These are phyloP conservation scores for Sugiyamaella pinicola DNA, from an alignment of 1,139 yeast species.

Conservation along the genomic window DNA sequence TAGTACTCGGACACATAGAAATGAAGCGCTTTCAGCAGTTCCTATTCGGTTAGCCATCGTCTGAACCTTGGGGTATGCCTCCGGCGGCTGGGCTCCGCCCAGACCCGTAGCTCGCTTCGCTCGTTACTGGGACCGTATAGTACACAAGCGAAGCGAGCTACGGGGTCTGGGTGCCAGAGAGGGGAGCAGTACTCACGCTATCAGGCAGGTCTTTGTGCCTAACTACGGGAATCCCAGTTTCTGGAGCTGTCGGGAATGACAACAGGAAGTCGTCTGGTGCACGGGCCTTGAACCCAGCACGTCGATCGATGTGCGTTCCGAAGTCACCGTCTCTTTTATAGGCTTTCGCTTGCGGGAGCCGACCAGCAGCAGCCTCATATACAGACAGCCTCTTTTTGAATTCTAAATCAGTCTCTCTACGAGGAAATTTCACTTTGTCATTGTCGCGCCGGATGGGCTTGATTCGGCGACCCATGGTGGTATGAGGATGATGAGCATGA, in stretches of 20 bases:
- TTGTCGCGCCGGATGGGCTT: neutral
- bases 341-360: constrained; percentile 7
- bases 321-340: constrained; percentile 8
- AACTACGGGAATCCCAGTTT: constrained; percentile 25
- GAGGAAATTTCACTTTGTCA: neutral
- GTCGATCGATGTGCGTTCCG: constrained; percentile 15
- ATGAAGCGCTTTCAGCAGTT: constrained; percentile 34
- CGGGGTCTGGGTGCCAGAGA: neutral
- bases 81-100: too few relatives aligned
- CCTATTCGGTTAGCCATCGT: constrained; percentile 24
- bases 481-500: neutral
- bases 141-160: neutral
- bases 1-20: constrained; percentile 33
- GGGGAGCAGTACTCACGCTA: constrained; percentile 16
- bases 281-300: neutral
- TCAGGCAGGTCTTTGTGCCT: constrained; percentile 26
- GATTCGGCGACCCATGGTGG: constrained; percentile 4
- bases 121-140: too few relatives aligned
- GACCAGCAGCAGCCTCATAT: constrained; percentile 28
- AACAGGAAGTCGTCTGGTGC: constrained; percentile 27
- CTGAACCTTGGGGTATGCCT: too few relatives aligned
- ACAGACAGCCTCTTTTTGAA: constrained; percentile 18
- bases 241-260: constrained; percentile 9
- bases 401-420: neutral
- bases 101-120: neutral